Evolutionary conservation across 164 flowering plant genomes (phyloP).

Genomic region (Paratinospora sagittata): DNA sequence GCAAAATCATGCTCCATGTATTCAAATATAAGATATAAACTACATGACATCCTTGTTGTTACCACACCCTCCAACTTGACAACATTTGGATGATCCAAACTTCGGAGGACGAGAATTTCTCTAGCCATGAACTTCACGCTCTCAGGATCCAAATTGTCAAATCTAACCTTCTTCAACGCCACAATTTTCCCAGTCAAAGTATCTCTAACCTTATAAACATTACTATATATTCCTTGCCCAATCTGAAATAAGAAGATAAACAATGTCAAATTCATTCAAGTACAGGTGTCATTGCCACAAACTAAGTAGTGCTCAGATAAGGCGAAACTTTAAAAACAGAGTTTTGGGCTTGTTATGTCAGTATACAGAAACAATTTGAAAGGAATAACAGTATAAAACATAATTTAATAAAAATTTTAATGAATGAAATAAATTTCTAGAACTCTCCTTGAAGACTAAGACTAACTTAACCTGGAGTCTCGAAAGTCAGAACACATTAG

Average conservation of each 20-base stretch:
- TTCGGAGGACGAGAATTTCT: conserved; percentile 70
- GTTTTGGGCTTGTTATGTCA: no score
- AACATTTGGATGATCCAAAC: conserved; percentile 86
- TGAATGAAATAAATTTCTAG: no score
- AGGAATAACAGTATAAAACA: no score
- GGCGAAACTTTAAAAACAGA: no score
- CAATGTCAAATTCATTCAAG: not conserved
- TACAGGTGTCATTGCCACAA: no score
- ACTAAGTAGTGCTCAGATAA: no score
- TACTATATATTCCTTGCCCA: conserved; percentile 96
- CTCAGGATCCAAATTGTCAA: conserved; percentile 90
- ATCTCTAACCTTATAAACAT: conserved; percentile 90
- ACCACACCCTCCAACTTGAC: conserved; percentile 80
- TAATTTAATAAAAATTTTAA: no score
- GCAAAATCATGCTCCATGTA: conserved; percentile 97
- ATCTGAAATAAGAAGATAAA: conserved; percentile 34
- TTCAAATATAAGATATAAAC: conserved; percentile 81
- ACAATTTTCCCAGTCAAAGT: conserved; percentile 76
- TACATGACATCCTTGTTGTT: conserved; percentile 87
- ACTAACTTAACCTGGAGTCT: no score
- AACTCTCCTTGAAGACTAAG: no score
- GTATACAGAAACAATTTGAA: no score
- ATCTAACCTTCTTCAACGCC: conserved; percentile 89
- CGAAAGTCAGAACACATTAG: no score
- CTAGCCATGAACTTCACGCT: conserved; percentile 89